A percentile compares a stretch with the other conserved stretches of the same genome.
phyloP scores from a whole-genome alignment of 805 yeast species.

The Candida hungchunana region DNA sequence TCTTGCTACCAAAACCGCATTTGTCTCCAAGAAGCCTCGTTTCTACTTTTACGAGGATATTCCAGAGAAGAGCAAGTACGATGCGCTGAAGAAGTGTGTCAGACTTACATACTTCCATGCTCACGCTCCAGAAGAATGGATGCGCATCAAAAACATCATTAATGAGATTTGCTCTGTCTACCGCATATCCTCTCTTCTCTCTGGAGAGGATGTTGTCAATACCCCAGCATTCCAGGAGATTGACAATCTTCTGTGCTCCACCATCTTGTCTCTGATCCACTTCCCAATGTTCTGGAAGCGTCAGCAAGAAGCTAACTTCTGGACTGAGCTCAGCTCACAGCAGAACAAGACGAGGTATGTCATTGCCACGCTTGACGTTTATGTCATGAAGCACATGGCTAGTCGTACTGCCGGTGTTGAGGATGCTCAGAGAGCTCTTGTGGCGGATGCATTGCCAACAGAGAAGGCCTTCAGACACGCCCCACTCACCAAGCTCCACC shows the following conservation, averaged over 20 bases:
- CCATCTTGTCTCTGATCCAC: conserved; percentile 5
- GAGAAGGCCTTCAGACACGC: no score
- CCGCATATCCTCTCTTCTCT: no score
- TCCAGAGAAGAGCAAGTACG: not conserved
- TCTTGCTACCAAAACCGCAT: not conserved
- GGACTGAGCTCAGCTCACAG: not conserved
- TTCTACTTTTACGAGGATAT: not conserved
- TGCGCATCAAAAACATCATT: conserved; percentile 1
- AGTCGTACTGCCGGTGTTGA: no score
- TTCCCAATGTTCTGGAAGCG: conserved; percentile 1
- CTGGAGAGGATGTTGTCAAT: no score
- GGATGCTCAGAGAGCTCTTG: no score
- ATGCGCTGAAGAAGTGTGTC: not conserved
- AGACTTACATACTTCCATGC: conserved; percentile 6
- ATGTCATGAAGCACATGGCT: not conserved
- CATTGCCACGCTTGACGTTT: conserved; percentile 1
- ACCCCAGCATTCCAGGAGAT: not conserved
- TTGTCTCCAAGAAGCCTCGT: not conserved
- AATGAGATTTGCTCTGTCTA: not conserved
- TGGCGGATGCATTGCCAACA: no score
- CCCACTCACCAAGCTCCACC: no score
- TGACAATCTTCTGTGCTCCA: not conserved
- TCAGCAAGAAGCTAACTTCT: conserved; percentile 1
- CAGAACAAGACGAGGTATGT: conserved; percentile 1
- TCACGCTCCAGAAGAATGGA: not conserved